Conservation (phyloP, 208 protist genomes). For the Novymonas esmeraldas region DNA sequence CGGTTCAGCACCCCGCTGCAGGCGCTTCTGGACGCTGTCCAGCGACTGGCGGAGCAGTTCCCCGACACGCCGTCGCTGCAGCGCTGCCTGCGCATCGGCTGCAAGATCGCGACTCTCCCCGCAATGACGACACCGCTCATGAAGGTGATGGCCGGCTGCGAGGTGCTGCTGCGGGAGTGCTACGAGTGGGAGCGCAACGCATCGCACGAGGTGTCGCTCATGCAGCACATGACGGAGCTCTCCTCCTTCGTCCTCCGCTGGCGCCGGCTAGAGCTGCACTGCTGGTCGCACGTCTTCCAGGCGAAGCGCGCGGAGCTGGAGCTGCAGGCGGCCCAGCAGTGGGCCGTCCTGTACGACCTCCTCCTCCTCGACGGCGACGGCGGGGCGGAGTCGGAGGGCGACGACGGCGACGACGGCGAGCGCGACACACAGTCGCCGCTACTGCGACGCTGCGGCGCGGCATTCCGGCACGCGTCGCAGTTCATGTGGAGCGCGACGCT, state of each 20-base stretch:
- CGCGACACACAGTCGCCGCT: conserved; percentile 21
- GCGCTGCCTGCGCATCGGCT: conserved; percentile 75
- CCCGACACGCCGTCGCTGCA: conserved; percentile 93
- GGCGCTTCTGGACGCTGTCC: conserved; percentile 60
- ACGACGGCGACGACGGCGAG: conserved; percentile 11
- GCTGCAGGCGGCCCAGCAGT: conserved; percentile 60
- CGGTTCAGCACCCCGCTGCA: conserved; percentile 70
- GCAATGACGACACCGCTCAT: conserved; percentile 90
- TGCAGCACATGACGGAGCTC: conserved; percentile 87
- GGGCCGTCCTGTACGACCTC: conserved; percentile 85
- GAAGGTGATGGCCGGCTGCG: conserved; percentile 94
- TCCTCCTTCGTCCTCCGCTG: conserved; percentile 95
- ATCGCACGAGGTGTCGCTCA: conserved; percentile 87
- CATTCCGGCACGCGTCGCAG: conserved; percentile 68
- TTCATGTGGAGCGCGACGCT: conserved; percentile 84
- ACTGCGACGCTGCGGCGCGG: conserved; percentile 35
- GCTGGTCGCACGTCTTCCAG: conserved; percentile 93
- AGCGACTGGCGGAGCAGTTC: conserved; percentile 79
- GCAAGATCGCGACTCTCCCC: conserved; percentile 88
- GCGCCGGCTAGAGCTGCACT: conserved; percentile 96
- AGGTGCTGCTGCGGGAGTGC: conserved; percentile 94
- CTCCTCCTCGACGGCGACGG: conserved; percentile 28
- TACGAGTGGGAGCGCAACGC: conserved; percentile 98
- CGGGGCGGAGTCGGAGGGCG: neutral
- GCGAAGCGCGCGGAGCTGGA: conserved; percentile 81